Conservation (phyloP, 1,284 basidiomycete species). For the Neonothopanus nambi region DNA sequence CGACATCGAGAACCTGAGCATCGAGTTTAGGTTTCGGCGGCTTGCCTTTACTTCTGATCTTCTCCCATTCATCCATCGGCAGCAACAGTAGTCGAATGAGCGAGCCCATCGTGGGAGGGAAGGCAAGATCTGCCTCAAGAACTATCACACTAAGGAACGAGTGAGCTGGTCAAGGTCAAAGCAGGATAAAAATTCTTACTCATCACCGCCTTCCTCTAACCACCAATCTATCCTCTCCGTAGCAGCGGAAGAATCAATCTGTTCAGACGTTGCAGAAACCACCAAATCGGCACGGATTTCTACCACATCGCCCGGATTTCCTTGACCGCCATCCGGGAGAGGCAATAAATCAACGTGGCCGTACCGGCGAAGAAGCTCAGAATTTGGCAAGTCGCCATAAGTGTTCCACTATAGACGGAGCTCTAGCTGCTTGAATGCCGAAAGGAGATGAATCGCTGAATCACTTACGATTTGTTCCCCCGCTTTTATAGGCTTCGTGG, state of each 20-base stretch:
- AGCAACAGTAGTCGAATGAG: constrained; percentile 73
- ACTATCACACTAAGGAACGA: constrained; percentile 55
- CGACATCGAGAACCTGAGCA: constrained; percentile 41
- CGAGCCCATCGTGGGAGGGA: constrained; percentile 69
- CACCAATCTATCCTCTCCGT: constrained; percentile 84
- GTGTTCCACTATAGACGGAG: constrained; percentile 79
- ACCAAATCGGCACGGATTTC: constrained; percentile 84
- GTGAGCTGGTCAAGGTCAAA: constrained; percentile 9
- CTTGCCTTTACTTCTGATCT: constrained; percentile 66
- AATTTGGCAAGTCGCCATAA: constrained; percentile 92
- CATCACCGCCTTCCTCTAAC: constrained; percentile 87
- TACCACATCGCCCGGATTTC: constrained; percentile 87
- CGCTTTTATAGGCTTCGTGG: constrained; percentile 71
- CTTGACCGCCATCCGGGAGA: constrained; percentile 45
- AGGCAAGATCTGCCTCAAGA: constrained; percentile 52
- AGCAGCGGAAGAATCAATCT: constrained; percentile 26
- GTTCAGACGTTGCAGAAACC: constrained; percentile 47
- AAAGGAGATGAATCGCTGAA: neutral
- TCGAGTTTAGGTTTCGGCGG: constrained; percentile 78
- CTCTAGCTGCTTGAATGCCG: neutral
- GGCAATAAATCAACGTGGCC: constrained; percentile 87
- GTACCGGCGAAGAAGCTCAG: constrained; percentile 92
- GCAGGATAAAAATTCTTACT: constrained; percentile 55
- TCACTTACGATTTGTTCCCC: constrained; percentile 87
- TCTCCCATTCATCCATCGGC: constrained; percentile 63